Percentiles rank a stretch among this genome's conserved stretches.
Evolutionary conservation across 73 alveolate genomes (phyloP).

Genomic region (Stentor coeruleus): DNA sequence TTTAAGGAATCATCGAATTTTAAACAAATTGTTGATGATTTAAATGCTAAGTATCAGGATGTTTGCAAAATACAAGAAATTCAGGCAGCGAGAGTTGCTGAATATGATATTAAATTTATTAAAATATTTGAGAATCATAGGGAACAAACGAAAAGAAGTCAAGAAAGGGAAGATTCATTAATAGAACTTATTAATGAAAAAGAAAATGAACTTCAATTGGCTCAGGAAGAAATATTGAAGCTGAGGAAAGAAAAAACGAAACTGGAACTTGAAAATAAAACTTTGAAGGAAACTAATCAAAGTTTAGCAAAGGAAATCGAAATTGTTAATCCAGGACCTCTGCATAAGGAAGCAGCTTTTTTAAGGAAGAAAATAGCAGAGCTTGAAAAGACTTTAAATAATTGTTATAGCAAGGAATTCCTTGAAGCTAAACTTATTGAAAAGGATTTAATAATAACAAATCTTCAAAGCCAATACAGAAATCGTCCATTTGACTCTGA

Average conservation of each 20-base stretch:
- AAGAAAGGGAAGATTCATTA: neutral
- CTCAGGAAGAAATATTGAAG: neutral
- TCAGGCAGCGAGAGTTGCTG: neutral
- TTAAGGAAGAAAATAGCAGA: neutral
- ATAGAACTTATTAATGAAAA: neutral
- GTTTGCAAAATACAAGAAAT: neutral
- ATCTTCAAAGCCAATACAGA: too few relatives aligned
- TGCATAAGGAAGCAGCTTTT: neutral
- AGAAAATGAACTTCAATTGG: neutral
- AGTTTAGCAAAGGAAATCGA: neutral
- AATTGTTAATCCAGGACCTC: neutral
- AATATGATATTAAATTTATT: neutral
- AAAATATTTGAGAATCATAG: too few relatives aligned
- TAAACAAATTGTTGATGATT: too few relatives aligned
- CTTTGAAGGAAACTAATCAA: neutral
- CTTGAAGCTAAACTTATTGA: too few relatives aligned
- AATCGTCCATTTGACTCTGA: neutral
- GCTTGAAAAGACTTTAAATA: neutral
- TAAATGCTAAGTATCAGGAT: neutral
- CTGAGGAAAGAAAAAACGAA: neutral
- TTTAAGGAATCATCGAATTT: neutral
- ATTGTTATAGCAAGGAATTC: neutral
- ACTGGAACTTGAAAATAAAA: neutral
- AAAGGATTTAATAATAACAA: too few relatives aligned
- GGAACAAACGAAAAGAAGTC: neutral